Conservation (phyloP, 2,329 filamentous ascomycete species). For the Sporothrix protearum region DNA sequence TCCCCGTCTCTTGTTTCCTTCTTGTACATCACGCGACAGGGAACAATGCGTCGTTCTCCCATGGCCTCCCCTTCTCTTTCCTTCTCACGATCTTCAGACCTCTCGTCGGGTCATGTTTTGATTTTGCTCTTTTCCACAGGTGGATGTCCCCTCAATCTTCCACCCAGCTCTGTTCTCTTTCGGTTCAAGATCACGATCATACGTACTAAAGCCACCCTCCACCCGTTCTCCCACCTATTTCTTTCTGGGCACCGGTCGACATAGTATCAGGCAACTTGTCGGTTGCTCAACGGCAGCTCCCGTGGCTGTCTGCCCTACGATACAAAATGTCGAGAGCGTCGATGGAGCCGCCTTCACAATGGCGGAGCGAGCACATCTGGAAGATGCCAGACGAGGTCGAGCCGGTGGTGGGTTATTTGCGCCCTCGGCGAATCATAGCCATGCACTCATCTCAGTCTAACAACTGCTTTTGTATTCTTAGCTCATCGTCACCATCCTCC, state of each 20-base stretch:
- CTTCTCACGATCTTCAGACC: no score
- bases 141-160: no score
- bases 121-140: no score
- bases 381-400: conserved; percentile 23
- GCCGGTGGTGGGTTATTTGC: conserved; percentile 11
- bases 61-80: no score
- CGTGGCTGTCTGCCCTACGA: background rate
- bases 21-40: background rate
- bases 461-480: background rate
- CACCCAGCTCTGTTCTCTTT: no score
- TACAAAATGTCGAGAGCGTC: conserved; percentile 10
- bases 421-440: background rate
- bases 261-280: background rate
- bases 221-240: no score
- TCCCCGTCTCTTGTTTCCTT: background rate
- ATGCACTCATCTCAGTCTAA: background rate
- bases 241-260: no score
- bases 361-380: conserved; percentile 24
- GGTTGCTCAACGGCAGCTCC: background rate
- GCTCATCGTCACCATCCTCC: conserved; percentile 21
- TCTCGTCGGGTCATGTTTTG: no score
- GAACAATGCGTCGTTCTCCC: no score
- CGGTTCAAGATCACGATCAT: no score
- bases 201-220: no score
- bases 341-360: conserved; percentile 16